These are phyloP conservation scores for Suillus subaureus DNA, from an alignment of 768 basidiomycete species.

Conservation along the genomic window DNA sequence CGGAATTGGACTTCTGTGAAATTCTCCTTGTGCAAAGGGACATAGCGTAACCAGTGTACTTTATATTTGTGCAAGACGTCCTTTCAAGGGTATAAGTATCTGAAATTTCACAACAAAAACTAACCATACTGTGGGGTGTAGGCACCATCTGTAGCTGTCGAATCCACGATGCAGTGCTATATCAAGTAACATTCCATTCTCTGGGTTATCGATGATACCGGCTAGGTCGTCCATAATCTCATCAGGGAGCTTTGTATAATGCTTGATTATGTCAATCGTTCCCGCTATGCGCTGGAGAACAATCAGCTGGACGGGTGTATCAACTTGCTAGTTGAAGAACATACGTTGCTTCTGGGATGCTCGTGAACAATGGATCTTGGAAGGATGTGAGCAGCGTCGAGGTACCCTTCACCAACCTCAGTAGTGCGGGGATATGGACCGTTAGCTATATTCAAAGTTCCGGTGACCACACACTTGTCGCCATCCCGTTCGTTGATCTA, in stretches of 20 bases:
- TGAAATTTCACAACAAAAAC: background rate
- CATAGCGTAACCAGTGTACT: too few relatives aligned
- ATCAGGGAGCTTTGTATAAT: too few relatives aligned
- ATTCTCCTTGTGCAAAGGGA: too few relatives aligned
- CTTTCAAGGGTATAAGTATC: too few relatives aligned
- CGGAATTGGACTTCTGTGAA: too few relatives aligned
- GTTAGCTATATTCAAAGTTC: background rate
- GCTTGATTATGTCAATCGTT: background rate
- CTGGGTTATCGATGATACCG: too few relatives aligned
- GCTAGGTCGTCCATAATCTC: too few relatives aligned
- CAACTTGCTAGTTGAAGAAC: background rate
- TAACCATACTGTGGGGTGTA: background rate
- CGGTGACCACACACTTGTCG: background rate
- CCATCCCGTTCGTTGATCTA: too few relatives aligned
- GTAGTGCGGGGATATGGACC: background rate
- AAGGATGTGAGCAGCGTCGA: background rate
- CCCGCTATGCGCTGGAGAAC: background rate
- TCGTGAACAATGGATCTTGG: background rate
- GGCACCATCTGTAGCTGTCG: background rate
- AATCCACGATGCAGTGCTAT: fast-evolving
- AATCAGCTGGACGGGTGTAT: background rate
- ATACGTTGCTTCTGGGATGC: background rate
- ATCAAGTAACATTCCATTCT: background rate
- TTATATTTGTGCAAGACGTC: too few relatives aligned
- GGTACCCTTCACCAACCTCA: background rate